Conservation (phyloP, 1,284 basidiomycete species). For the Cerrena zonata region DNA sequence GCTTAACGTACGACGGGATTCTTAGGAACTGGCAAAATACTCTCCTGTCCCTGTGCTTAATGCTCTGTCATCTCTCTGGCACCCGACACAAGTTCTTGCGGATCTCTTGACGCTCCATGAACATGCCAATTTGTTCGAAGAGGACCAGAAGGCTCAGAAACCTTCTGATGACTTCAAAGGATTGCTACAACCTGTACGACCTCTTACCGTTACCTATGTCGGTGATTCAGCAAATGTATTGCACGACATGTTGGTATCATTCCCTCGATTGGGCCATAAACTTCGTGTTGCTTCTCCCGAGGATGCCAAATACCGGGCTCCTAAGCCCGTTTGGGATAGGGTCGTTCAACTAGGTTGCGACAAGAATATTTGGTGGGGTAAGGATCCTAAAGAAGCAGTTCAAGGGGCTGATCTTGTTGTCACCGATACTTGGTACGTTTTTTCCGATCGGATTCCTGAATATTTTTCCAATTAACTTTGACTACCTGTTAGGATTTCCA, state of each 20-base stretch:
- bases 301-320: conserved; percentile 64
- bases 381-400: conserved; percentile 82
- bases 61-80: conserved; percentile 91
- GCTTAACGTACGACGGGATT: too few relatives aligned
- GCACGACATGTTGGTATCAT: conserved; percentile 94
- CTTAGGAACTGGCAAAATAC: conserved; percentile 79
- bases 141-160: background rate
- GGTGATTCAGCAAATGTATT: conserved; percentile 95
- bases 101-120: conserved; percentile 90
- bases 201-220: conserved; percentile 86
- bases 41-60: conserved; percentile 93
- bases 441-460: background rate
- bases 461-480: background rate
- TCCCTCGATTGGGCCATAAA: conserved; percentile 85
- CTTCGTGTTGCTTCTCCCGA: conserved; percentile 79
- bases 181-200: conserved; percentile 37
- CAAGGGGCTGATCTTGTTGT: conserved; percentile 87
- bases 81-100: conserved; percentile 93
- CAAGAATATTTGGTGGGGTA: conserved; percentile 68
- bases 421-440: conserved; percentile 85
- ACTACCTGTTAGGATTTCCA: conserved; percentile 72
- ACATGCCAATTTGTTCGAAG: conserved; percentile 48
- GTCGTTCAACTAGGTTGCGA: conserved; percentile 68
- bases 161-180: background rate
- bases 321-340: conserved; percentile 74